Base-by-base conservation (phyloP, 1,284 basidiomycete genomes). In the Dichomitus squalens region DNA sequence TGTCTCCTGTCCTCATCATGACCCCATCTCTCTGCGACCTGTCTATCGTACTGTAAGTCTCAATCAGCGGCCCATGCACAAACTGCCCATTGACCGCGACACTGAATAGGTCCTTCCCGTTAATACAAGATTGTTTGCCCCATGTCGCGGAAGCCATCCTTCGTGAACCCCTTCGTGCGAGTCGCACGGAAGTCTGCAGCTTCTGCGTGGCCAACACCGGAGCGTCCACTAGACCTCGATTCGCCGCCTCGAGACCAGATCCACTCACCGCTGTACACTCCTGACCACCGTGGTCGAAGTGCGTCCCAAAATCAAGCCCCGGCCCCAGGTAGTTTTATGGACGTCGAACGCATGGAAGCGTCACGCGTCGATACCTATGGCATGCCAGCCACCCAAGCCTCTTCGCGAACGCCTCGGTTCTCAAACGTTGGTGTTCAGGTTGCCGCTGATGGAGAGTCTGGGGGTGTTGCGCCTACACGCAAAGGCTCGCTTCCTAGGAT, bases 121-220 rank as follows among this genome's bases (percentile, higher is more conserved):
- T 44, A 2, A 9, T n/a, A 21, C 27, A 16, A 11, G 25, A 4
- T 18, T n/a, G 36, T 11, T 40, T n/a, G 16, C 6, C 5, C 52
- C 8, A 39, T 53, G 52, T 39, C 43, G 7, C 29, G 52, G 2
- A 47, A 36, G 1, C 53, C 52, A 0, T 55, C 43, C 0, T 55
- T 61, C 20, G 14, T 11, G 7, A 58, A 61, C 41, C 56, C 59
- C 1, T 61, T 61, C 35, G 31, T 25, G 6, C 55, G 44, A 7
- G 43, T 49, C 4, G 31, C 47, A 2, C 27, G 44, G 6, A 58
- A 49, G 52, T 49, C 21, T 8, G 33, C 36, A 4, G 25, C n/a
- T 18, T 18, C 23, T n/a, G n/a, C 41, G 21, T 8, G 23, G 55
- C 7, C 46, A 3, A 2, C 31, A 25, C 1, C 4, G 33, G 36